Evolutionary conservation across 345 rosid genomes (phyloP).

Genomic region (Brassica cretica): DNA sequence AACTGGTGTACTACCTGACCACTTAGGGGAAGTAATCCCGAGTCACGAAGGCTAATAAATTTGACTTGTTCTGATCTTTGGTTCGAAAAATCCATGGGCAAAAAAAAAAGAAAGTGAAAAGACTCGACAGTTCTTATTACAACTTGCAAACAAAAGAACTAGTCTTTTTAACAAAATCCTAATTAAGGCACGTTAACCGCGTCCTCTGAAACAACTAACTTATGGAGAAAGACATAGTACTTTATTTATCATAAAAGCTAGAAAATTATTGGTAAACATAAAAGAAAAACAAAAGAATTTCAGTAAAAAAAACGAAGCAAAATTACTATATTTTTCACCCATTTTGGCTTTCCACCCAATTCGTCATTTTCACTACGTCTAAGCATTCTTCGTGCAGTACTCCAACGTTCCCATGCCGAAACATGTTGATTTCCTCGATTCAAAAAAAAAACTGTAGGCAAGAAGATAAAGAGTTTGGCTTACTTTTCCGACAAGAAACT

Average conservation of each 20-base stretch:
- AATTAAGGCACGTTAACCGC: neutral
- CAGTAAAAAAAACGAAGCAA: neutral
- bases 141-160: neutral
- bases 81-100: neutral
- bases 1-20: neutral
- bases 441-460: conserved; percentile 15
- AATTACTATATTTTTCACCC: conserved; percentile 11
- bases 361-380: conserved; percentile 4
- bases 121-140: neutral
- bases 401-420: conserved; percentile 30
- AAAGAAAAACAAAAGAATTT: neutral
- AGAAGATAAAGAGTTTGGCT: neutral
- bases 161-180: neutral
- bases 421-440: conserved; percentile 32
- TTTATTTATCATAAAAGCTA: conserved; percentile 9
- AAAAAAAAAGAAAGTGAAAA: neutral
- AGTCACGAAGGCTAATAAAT: neutral
- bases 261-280: neutral
- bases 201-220: neutral
- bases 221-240: conserved; percentile 8
- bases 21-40: neutral
- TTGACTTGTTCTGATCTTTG: neutral
- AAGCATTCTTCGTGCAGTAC: conserved; percentile 11
- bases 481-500: conserved; percentile 31
- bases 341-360: conserved; percentile 2